phyloP scores from a whole-genome alignment of 176 grass and related monocot species.

The Juncus effusus region DNA sequence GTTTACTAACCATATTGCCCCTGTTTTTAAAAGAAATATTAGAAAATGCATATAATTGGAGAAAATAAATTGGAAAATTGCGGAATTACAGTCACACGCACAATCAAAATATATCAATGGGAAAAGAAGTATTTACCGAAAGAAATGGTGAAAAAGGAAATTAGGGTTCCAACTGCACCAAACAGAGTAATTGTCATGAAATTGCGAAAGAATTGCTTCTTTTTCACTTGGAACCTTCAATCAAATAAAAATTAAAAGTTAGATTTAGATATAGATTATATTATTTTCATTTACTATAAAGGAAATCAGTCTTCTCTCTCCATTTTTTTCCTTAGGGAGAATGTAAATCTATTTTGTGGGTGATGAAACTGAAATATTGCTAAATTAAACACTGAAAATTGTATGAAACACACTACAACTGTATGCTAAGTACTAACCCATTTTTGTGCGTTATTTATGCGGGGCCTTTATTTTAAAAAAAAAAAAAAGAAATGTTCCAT shows the following conservation, averaged over 20 bases:
- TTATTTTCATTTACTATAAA: background rate
- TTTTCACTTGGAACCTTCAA: constrained; percentile 97
- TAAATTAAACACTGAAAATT: too few relatives aligned
- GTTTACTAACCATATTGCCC: constrained; percentile 67
- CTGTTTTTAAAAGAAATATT: constrained; percentile 38
- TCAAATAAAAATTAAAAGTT: constrained; percentile 24
- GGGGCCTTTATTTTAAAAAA: too few relatives aligned
- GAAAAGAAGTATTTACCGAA: constrained; percentile 42
- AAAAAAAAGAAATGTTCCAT: background rate
- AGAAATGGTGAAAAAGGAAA: constrained; percentile 92
- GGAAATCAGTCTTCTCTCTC: too few relatives aligned
- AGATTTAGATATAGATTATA: constrained; percentile 7
- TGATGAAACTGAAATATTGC: too few relatives aligned
- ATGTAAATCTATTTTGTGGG: too few relatives aligned
- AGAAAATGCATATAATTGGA: too few relatives aligned
- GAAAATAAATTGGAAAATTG: constrained; percentile 9
- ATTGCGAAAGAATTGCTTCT: constrained; percentile 97
- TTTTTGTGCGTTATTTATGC: background rate
- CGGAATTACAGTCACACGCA: background rate
- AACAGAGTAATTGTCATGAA: constrained; percentile 96
- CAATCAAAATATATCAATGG: constrained; percentile 6
- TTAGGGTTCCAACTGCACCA: constrained; percentile 85
- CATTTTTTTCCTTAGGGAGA: too few relatives aligned
- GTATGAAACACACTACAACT: background rate
- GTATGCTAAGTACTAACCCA: background rate